Evolutionary conservation across 2,329 filamentous ascomycete species (phyloP), one percentile per base, ranked within the genome.

Genomic region (Chrysosporium keratinophilum): DNA sequence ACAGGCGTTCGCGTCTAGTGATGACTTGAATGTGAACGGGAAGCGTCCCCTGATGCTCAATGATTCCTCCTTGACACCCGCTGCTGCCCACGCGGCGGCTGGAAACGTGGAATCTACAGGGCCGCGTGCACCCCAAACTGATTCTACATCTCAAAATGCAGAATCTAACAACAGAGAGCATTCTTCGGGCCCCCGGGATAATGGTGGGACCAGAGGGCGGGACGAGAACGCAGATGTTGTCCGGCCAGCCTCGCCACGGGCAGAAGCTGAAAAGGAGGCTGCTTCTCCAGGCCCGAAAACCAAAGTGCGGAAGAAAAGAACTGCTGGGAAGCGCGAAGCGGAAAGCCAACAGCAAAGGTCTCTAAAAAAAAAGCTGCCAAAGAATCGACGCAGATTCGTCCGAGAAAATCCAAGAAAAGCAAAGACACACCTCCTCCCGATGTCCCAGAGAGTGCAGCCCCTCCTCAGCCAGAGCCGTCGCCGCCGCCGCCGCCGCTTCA

Each of bases 21-120:
- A 42, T 28, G 23, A n/a, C 7, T n/a, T 34, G 9, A 50, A 54
- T 50, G 39, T n/a, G 41, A 50, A 50, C 43, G 35, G 46, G 28
- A 54, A 51, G 14, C 46, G 46, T 20, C 35, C 51, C 12, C 41
- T 37, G 4, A n/a, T 46, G n/a, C 14, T 10, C 10, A 33, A 42
- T 17, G 15, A n/a, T 28, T 9, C 12, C 11, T 11, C 33, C 5
- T 5, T 19, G 5, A 31, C 2, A 44, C 9, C 9, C 10, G 14
- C 1, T 12, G 17, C 10, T 5, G 6, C 2, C 17, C 35, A 37
- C 10, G 28, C 11, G 33, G 14, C 14, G 10, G 15, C 23, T 12
- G 12, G n/a, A 33, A 31, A 15, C 19, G 1, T 28, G 19, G 19
- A 15, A n/a, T 41, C 20, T 6, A 15, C 19, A 19, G 47, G 11